Evolutionary conservation across 495 filamentous ascomycete genomes (phyloP), one percentile per base, ranked within the genome.

Genomic region (Podospora anserina): DNA sequence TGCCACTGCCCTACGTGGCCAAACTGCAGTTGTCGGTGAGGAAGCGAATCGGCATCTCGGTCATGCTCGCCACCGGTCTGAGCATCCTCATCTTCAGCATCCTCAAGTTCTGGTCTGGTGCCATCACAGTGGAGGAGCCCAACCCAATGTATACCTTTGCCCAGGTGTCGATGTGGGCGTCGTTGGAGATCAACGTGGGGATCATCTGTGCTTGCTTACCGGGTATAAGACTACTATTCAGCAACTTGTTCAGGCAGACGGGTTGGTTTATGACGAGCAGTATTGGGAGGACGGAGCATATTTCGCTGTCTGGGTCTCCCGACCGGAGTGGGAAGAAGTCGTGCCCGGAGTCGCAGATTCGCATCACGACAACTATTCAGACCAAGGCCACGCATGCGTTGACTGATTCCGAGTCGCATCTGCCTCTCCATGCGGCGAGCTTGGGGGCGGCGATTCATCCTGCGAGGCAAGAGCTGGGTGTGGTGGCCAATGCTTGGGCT

Each of bases 21-120:
- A 68, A 76, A 6, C 72, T 88, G 13, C 68, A 82, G 16, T 70
- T 87, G 57, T 77, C 77, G 16, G 71, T 69, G 60, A 77, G 77
- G 64, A 85, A 82, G 73, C 87, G 85, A 70, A 63, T 82, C 9
- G 78, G 77, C n/a, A 74, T 88, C 44, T 78, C 79, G 54, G 26
- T 85, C 6, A 84, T 88, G 75, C 87, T 88, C 71, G 76, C 77
- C 4, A 76, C 86, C 19, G 86, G 86, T 13, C 77, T 85, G 23
- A 76, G 72, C 19, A 68, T 74, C 19, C 68, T 73, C 11, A 55
- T 69, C 20, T 66, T 74, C 15, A 76, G 72, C 54, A 61, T 74
- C 18, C n/a, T 74, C 7, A 66, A 73, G 15, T 64, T 76, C 7
- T 61, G 69, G 19, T 65, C 64, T 3, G 67, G 72, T 9, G 67